These are phyloP conservation scores for Infundibulicybe gibba DNA, from an alignment of 768 basidiomycete species.

Conservation along the genomic window DNA sequence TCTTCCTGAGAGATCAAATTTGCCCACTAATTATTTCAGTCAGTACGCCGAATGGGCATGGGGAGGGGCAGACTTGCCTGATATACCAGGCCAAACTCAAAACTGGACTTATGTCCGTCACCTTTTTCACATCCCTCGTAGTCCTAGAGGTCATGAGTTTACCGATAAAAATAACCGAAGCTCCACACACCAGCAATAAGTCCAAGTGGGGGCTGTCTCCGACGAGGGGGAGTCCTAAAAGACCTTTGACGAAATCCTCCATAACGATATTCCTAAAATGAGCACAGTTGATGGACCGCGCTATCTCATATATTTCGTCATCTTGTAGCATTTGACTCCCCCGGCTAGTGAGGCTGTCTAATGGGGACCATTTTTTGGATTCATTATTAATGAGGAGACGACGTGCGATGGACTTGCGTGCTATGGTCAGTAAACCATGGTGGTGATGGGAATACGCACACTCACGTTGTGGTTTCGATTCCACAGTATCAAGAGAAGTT, in stretches of 20 bases:
- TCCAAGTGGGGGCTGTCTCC: slow-evolving; percentile 12
- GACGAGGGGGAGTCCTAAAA: slow-evolving; percentile 15
- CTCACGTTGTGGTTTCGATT: slow-evolving; percentile 21
- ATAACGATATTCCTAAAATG: slow-evolving; percentile 20
- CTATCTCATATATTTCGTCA: slow-evolving; percentile 20
- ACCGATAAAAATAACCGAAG: background rate
- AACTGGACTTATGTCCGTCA: slow-evolving; percentile 10
- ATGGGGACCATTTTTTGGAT: slow-evolving; percentile 10
- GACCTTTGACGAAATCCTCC: slow-evolving; percentile 20
- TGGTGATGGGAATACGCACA: background rate
- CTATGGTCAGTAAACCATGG: background rate
- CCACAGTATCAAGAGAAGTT: slow-evolving; percentile 16
- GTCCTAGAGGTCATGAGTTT: slow-evolving; percentile 1
- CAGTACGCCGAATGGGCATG: background rate
- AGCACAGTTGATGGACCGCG: slow-evolving; percentile 18
- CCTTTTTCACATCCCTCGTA: slow-evolving; percentile 6
- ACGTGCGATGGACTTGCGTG: slow-evolving; percentile 13
- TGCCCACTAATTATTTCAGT: slow-evolving; percentile 1
- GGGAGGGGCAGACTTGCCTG: slow-evolving; percentile 6
- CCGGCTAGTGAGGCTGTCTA: too few relatives aligned
- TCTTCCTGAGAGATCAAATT: slow-evolving; percentile 5
- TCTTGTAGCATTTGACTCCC: slow-evolving; percentile 10
- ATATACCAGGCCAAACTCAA: slow-evolving; percentile 13
- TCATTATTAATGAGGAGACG: slow-evolving; percentile 14
- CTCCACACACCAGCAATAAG: slow-evolving; percentile 7